phyloP scores from a whole-genome alignment of 306 rosid genomes.

The Acacia confusa region DNA sequence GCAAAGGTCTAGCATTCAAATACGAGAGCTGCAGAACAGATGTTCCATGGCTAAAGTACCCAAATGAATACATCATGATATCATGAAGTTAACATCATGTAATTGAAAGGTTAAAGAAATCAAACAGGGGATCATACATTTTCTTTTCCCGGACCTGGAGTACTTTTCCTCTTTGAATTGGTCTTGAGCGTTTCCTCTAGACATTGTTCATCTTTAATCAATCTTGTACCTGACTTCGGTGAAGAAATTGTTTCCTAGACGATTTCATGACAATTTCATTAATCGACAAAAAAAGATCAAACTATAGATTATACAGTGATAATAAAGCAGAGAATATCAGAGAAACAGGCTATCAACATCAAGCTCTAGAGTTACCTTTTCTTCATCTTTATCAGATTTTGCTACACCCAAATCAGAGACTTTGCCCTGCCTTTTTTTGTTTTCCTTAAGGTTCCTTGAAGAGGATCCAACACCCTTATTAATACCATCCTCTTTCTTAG shows the following conservation, averaged over 20 bases:
- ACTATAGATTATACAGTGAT: neutral
- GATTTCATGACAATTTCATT: conserved; percentile 22
- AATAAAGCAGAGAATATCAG: conserved; percentile 2
- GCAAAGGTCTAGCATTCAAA: conserved; percentile 20
- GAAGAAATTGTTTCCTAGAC: conserved; percentile 51
- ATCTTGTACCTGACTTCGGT: conserved; percentile 48
- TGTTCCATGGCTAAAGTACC: neutral
- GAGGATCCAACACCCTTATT: conserved; percentile 51
- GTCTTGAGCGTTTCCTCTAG: conserved; percentile 57
- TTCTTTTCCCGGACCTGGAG: conserved; percentile 58
- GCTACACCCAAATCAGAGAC: conserved; percentile 40
- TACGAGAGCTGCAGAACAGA: neutral
- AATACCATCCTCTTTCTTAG: conserved; percentile 50
- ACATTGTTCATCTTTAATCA: conserved; percentile 45
- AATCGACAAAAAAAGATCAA: conserved; percentile 9
- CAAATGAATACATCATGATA: neutral
- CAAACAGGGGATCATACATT: conserved; percentile 41
- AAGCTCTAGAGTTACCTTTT: conserved; percentile 45
- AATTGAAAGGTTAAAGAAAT: neutral
- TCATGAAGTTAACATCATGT: neutral
- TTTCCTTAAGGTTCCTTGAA: conserved; percentile 50
- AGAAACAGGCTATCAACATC: conserved; percentile 9
- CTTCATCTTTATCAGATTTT: conserved; percentile 53
- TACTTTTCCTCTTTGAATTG: conserved; percentile 69
- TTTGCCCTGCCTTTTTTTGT: conserved; percentile 55